phyloP scores from a whole-genome alignment of 148 eudicot genomes.

The Cornus controversa region DNA sequence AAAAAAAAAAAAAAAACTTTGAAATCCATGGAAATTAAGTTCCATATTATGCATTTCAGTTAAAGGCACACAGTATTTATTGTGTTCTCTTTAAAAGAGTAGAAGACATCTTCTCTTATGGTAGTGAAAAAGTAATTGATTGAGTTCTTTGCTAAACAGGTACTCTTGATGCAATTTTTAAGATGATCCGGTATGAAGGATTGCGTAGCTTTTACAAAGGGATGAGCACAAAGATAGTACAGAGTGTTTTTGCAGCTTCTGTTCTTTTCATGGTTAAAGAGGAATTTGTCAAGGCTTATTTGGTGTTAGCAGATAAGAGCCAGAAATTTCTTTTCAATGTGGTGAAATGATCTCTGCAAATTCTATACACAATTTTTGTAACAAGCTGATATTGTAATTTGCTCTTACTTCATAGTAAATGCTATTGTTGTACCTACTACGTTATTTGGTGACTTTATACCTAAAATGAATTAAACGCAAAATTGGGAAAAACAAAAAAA shows the following conservation, averaged over 20 bases:
- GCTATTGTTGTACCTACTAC: neutral
- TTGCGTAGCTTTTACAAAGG: slow-evolving; percentile 81
- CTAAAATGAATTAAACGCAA: neutral
- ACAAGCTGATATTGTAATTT: neutral
- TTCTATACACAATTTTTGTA: neutral
- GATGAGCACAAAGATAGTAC: slow-evolving; percentile 93
- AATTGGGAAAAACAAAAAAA: too few species aligned
- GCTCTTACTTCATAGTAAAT: neutral
- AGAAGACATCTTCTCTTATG: neutral
- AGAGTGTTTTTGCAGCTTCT: slow-evolving; percentile 94
- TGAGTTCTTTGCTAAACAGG: slow-evolving; percentile 39
- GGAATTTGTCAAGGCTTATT: slow-evolving; percentile 74
- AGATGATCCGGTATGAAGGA: slow-evolving; percentile 87
- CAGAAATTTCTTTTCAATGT: slow-evolving; percentile 28
- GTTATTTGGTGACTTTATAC: neutral
- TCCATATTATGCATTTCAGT: neutral
- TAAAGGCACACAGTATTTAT: neutral
- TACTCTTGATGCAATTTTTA: slow-evolving; percentile 75
- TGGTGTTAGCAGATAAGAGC: slow-evolving; percentile 39
- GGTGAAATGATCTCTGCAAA: slow-evolving; percentile 25
- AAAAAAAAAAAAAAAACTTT: too few species aligned
- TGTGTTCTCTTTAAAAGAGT: neutral
- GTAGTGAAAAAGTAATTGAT: too few species aligned
- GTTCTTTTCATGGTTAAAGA: slow-evolving; percentile 92
- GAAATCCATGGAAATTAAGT: too few species aligned